Evolutionary conservation across 257 asterid genomes (phyloP).

Genomic region (Cordia subcordata): DNA sequence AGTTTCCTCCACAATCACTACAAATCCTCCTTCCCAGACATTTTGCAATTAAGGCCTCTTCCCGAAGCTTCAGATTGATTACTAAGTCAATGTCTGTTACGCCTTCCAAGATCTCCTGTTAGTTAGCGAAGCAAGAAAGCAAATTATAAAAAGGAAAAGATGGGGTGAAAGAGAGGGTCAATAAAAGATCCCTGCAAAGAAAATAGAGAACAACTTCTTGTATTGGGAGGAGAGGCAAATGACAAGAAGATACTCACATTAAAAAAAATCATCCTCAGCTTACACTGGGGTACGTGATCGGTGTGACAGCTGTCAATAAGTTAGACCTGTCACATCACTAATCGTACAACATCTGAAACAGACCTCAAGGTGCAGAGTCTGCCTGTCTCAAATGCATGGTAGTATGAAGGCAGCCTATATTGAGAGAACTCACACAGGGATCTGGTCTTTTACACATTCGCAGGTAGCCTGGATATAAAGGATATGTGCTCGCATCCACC

Average conservation of each 20-base stretch:
- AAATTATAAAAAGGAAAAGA: not conserved
- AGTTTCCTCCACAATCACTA: slow-evolving; percentile 85
- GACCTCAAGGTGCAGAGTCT: slow-evolving; percentile 13
- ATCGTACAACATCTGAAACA: slow-evolving; percentile 13
- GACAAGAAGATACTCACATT: slow-evolving; percentile 15
- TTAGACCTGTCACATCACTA: slow-evolving; percentile 19
- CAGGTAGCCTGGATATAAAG: too few relatives aligned
- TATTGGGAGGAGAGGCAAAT: slow-evolving; percentile 2
- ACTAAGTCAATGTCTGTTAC: slow-evolving; percentile 87
- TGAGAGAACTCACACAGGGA: too few relatives aligned
- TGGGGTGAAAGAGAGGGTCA: slow-evolving; percentile 1
- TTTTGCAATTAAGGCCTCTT: slow-evolving; percentile 83
- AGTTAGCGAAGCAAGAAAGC: slow-evolving; percentile 14
- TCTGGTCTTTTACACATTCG: too few relatives aligned
- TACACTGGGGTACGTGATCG: slow-evolving; percentile 16
- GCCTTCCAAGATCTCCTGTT: slow-evolving; percentile 83
- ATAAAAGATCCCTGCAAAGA: not conserved
- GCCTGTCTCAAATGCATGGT: not conserved
- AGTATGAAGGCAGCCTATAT: too few relatives aligned
- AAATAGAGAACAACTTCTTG: not conserved
- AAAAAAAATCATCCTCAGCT: slow-evolving; percentile 16
- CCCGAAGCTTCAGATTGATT: slow-evolving; percentile 80
- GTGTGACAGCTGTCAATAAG: slow-evolving; percentile 9
- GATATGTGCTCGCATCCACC: too few relatives aligned
- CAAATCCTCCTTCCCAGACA: slow-evolving; percentile 96